phyloP scores from a whole-genome alignment of 495 filamentous ascomycete genomes.

The Penicillium herquei region DNA sequence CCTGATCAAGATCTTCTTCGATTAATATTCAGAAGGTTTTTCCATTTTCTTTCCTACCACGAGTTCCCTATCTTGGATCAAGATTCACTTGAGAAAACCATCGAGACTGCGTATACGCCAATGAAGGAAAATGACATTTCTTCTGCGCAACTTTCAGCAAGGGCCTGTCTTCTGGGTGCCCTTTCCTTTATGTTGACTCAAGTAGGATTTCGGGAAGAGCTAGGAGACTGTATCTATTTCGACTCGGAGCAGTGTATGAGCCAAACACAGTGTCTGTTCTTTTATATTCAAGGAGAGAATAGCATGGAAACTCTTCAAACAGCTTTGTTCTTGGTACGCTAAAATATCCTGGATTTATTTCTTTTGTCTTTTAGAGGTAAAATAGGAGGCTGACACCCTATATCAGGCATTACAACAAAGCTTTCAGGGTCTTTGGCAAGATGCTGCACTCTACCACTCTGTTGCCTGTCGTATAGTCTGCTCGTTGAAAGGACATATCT shows the following conservation, averaged over 20 bases:
- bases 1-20: slow-evolving; percentile 6
- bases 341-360: background rate
- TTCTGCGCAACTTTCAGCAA: slow-evolving; percentile 6
- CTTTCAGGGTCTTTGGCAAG: slow-evolving; percentile 14
- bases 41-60: slow-evolving; percentile 6
- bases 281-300: background rate
- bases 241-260: slow-evolving; percentile 7
- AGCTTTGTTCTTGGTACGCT: slow-evolving; percentile 14
- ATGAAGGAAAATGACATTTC: background rate
- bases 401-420: slow-evolving; percentile 9
- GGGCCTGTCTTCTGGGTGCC: slow-evolving; percentile 10
- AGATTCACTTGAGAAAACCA: slow-evolving; percentile 5
- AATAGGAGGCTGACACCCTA: background rate
- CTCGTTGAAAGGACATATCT: slow-evolving; percentile 10
- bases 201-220: background rate
- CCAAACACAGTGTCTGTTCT: slow-evolving; percentile 8
- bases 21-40: slow-evolving; percentile 1
- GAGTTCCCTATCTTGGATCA: slow-evolving; percentile 10
- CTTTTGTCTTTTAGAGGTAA: too few species aligned
- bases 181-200: slow-evolving; percentile 7
- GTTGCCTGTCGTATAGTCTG: slow-evolving; percentile 16
- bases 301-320: slow-evolving; percentile 12
- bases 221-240: background rate
- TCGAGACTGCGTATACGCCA: slow-evolving; percentile 13
- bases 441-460: slow-evolving; percentile 9